Percentiles rank a stretch among this genome's conserved stretches.
phyloP scores from a whole-genome alignment of 257 asterid genomes.

The Jasminum sambac region DNA sequence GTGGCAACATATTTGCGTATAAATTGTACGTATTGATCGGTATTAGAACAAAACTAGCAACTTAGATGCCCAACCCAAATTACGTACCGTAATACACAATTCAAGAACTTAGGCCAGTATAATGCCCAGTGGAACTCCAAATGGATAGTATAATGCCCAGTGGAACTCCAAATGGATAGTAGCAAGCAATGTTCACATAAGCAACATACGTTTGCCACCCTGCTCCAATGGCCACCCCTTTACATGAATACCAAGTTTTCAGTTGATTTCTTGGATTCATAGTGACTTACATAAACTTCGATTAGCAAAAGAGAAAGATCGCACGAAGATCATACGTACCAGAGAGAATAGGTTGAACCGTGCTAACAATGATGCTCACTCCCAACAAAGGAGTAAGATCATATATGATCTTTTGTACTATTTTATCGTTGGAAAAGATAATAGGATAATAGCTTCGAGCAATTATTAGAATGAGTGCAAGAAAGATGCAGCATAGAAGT shows the following conservation, averaged over 20 bases:
- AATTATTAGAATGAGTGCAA: slow-evolving; percentile 28
- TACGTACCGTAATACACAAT: slow-evolving; percentile 18
- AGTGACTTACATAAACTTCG: neutral
- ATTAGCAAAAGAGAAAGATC: too few species aligned
- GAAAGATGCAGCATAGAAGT: slow-evolving; percentile 31
- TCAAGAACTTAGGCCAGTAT: slow-evolving; percentile 1
- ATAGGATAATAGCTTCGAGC: slow-evolving; percentile 36
- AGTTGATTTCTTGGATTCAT: neutral
- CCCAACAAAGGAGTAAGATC: slow-evolving; percentile 24
- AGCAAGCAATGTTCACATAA: slow-evolving; percentile 18
- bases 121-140: slow-evolving; percentile 25
- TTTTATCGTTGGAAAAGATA: slow-evolving; percentile 10
- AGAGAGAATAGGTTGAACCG: slow-evolving; percentile 19
- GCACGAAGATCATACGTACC: neutral
- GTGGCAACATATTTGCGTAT: too few species aligned
- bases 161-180: slow-evolving; percentile 24
- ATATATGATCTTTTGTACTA: slow-evolving; percentile 17
- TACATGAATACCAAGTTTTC: neutral
- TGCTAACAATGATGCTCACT: slow-evolving; percentile 16
- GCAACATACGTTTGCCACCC: slow-evolving; percentile 28
- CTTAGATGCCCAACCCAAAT: too few species aligned
- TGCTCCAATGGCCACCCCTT: slow-evolving; percentile 32
- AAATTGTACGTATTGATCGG: too few species aligned
- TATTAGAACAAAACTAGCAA: too few species aligned
- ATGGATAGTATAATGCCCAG: slow-evolving; percentile 16